phyloP scores from a whole-genome alignment of 495 filamentous ascomycete species.

The Cudoniella acicularis region DNA sequence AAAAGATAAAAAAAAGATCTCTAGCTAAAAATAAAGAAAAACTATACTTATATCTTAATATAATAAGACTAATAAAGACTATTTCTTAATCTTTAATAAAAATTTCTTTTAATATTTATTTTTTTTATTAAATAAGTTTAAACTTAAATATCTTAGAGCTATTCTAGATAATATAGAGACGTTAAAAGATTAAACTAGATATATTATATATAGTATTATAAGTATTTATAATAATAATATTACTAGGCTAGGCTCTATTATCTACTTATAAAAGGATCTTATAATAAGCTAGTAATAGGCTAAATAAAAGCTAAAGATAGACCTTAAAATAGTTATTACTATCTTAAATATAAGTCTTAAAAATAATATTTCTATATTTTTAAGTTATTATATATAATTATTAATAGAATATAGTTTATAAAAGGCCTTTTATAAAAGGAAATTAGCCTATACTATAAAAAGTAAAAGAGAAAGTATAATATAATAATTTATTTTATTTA shows the following conservation, averaged over 20 bases:
- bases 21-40: constrained; percentile 2
- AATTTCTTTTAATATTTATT: constrained; percentile 5
- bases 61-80: neutral
- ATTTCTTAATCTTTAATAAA: constrained; percentile 3
- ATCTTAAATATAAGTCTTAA: constrained; percentile 1
- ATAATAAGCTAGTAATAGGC: neutral
- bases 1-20: constrained; percentile 7
- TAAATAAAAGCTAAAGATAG: neutral
- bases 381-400: neutral
- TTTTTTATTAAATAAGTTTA: constrained; percentile 7
- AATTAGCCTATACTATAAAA: neutral
- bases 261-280: neutral
- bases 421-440: constrained; percentile 1
- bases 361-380: neutral
- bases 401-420: constrained; percentile 9
- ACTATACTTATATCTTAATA: neutral
- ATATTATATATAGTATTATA: constrained; percentile 3
- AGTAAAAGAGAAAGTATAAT: constrained; percentile 1
- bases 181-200: constrained; percentile 2
- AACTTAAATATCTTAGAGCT: constrained; percentile 4
- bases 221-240: neutral
- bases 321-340: constrained; percentile 1
- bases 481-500: constrained; percentile 8
- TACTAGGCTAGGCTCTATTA: neutral
- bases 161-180: constrained; percentile 7